Percentiles rank a stretch among this genome's conserved stretches.
phyloP scores from a whole-genome alignment of 257 asterid genomes.

The Paraleonurus japonicus region DNA sequence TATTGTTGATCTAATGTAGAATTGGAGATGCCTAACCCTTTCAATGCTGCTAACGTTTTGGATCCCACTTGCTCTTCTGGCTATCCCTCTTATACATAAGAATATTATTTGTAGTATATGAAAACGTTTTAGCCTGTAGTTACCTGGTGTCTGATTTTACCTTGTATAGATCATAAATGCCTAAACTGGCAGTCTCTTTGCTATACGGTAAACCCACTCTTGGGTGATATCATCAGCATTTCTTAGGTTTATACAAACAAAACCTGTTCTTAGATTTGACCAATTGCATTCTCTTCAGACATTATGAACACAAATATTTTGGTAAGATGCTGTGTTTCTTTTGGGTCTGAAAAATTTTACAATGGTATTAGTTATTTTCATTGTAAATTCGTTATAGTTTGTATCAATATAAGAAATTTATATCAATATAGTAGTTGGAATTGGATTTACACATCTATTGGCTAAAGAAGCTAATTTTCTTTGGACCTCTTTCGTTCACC shows the following conservation, averaged over 20 bases:
- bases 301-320: background rate
- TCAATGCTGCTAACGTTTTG: background rate
- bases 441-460: background rate
- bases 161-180: background rate
- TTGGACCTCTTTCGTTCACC: background rate
- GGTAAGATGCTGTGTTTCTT: background rate
- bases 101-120: background rate
- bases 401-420: background rate
- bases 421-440: background rate
- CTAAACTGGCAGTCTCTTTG: background rate
- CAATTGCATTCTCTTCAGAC: background rate
- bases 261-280: background rate
- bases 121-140: background rate
- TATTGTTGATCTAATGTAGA: background rate
- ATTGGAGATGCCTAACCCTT: background rate
- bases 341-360: background rate
- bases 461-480: conserved; percentile 12
- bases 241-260: background rate
- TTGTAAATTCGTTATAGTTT: background rate
- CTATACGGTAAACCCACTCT: background rate
- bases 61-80: background rate
- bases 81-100: background rate
- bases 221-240: background rate
- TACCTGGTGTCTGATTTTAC: background rate
- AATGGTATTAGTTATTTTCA: background rate